Percentiles rank a stretch among this genome's conserved stretches.
phyloP scores from a whole-genome alignment of 345 rosid species.

The Eucalyptus decipiens region DNA sequence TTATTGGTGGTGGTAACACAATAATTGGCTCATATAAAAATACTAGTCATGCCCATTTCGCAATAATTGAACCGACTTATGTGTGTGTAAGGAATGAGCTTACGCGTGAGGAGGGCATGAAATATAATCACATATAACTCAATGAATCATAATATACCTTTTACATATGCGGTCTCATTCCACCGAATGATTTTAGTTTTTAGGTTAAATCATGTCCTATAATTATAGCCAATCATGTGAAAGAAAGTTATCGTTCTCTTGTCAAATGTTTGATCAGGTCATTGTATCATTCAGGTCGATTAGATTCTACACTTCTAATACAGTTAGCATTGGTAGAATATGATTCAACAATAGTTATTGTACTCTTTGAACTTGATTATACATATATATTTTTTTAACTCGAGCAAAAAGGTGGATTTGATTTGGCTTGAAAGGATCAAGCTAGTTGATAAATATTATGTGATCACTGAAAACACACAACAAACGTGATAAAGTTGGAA shows the following conservation, averaged over 20 bases:
- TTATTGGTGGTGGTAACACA: background rate
- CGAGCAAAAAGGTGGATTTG: background rate
- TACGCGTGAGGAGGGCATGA: rapidly evolving
- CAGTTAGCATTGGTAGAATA: background rate
- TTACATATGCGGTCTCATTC: background rate
- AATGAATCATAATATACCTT: background rate
- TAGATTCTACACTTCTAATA: background rate
- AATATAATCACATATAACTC: background rate
- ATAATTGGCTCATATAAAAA: background rate
- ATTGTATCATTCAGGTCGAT: background rate
- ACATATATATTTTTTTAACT: no score
- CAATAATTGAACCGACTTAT: background rate
- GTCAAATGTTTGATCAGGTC: background rate
- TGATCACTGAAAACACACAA: background rate
- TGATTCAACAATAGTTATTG: background rate
- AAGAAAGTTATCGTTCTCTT: background rate
- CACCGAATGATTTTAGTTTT: background rate
- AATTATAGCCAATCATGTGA: background rate
- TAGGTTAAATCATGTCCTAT: background rate
- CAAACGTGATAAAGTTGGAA: background rate
- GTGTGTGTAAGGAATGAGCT: background rate
- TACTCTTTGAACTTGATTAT: background rate
- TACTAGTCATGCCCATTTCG: background rate
- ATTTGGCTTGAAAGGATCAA: background rate
- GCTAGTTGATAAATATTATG: background rate